Conservation (phyloP, 495 filamentous ascomycete genomes). For the Aspergillus kassunensis region DNA sequence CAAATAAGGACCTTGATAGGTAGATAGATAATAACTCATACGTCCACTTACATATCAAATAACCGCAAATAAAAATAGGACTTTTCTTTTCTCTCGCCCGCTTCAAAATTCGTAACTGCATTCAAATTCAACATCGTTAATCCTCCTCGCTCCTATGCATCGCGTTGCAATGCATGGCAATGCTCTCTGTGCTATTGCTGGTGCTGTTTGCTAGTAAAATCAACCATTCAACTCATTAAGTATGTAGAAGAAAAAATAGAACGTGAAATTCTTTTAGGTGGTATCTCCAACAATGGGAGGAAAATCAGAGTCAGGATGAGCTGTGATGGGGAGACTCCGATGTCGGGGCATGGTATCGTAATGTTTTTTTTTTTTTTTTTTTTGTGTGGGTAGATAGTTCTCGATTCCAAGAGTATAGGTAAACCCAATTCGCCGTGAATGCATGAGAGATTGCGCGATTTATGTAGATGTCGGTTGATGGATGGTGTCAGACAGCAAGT, state of each 20-base stretch:
- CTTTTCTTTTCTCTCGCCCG: conserved; percentile 1
- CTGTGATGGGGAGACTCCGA: background rate
- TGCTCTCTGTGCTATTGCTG: no score
- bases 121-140: conserved; percentile 5
- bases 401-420: no score
- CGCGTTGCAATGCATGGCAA: background rate
- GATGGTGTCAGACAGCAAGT: conserved; percentile 12
- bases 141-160: background rate
- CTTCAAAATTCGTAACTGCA: conserved; percentile 7
- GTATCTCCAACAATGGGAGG: background rate
- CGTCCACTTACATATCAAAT: no score
- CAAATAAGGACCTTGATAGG: no score
- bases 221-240: no score
- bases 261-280: background rate
- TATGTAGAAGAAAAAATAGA: background rate
- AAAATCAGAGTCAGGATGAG: no score
- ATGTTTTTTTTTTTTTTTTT: background rate
- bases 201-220: conserved; percentile 1
- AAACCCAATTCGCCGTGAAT: conserved; percentile 38
- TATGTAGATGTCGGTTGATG: conserved; percentile 11
- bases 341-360: background rate
- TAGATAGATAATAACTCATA: no score
- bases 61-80: background rate
- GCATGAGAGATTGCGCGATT: conserved; percentile 19
- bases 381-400: no score